These are phyloP conservation scores for Tetradesmus obliquus DNA, from an alignment of 139 green algal species.

Conservation along the genomic window DNA sequence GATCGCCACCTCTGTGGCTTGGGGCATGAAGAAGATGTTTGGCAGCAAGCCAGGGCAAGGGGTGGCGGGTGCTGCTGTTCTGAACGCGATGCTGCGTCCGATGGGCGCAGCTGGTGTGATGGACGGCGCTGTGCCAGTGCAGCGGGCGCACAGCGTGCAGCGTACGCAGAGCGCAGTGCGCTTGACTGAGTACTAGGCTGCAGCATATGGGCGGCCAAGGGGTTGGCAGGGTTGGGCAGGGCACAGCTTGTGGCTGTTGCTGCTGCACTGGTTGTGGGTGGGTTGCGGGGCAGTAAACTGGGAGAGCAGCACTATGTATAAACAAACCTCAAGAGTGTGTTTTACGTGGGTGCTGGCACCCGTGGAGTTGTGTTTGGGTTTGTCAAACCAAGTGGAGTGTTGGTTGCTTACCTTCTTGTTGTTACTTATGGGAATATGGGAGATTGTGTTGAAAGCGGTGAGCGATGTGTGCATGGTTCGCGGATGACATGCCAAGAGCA, in stretches of 20 bases:
- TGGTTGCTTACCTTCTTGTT: neutral
- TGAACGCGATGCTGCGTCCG: neutral
- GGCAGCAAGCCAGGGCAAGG: neutral
- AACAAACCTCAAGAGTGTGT: too few relatives aligned
- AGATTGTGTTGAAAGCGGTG: neutral
- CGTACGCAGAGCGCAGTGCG: neutral
- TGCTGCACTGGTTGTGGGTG: too few relatives aligned
- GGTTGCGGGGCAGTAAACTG: too few relatives aligned
- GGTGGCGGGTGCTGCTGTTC: neutral
- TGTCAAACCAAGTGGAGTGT: neutral
- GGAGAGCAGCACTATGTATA: too few relatives aligned
- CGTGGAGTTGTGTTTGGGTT: too few relatives aligned
- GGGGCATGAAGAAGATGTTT: constrained; percentile 15
- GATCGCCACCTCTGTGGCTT: constrained; percentile 21
- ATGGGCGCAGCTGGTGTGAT: neutral
- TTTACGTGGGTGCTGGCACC: too few relatives aligned
- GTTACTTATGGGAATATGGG: neutral
- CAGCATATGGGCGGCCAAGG: too few relatives aligned
- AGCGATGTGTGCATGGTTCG: neutral
- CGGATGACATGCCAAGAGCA: neutral
- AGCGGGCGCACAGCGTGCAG: neutral
- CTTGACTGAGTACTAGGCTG: neutral
- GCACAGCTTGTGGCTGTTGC: too few relatives aligned
- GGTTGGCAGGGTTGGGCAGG: too few relatives aligned
- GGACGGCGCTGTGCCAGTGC: neutral